Base-by-base conservation (phyloP, 768 basidiomycete genomes). In the Leccinum fibrillosum region DNA sequence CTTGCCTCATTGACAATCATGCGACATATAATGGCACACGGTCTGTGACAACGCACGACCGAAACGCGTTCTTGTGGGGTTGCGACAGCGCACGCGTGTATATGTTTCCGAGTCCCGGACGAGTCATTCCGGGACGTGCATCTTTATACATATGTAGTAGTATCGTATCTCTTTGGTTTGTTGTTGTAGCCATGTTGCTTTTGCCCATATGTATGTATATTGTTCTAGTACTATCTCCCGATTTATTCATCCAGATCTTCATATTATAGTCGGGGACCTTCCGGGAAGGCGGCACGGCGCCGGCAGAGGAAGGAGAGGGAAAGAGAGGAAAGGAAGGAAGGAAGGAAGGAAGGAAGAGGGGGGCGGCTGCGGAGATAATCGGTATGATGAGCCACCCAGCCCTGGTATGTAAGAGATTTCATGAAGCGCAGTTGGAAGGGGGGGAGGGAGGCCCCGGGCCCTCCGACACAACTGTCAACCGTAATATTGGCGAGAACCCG, bases 1-100 rank as follows among this genome's bases (percentile, higher is more conserved):
- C 75, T 88, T 11, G 83, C 83, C 4, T 80, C 85, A 1, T 67
- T 86, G 47, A 78, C 79, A 69, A 83, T 88, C 61, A 84, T 88
- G 83, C 79, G 85, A 11, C 82, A 86, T 64, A 86, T 88, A 30
- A 77, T 68, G 6, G 72, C 75, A 35, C 74, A 84, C 61, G 72
- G 78, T 48, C 34, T 52, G 51, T 52, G 21, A 35, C 30, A 52
- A 52, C 51, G 42, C 42, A 44, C 11, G 42, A 44, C 19, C 42
- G 51, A 52, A 34, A 52, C 51, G 49, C 12, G 28, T 50, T 35
- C 15, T 44, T 44, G 19, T 44, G 19, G 30, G 6, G 28, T n/a
- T 13, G 30, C 30, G 49, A 50, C 49, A 30, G 30, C n/a, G 49
- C 7, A 7, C 19, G 11, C 26, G 12, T 48, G 47, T 48, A n/a